Conservation (phyloP, 2,329 filamentous ascomycete genomes). For the Rosellinia necatrix region DNA sequence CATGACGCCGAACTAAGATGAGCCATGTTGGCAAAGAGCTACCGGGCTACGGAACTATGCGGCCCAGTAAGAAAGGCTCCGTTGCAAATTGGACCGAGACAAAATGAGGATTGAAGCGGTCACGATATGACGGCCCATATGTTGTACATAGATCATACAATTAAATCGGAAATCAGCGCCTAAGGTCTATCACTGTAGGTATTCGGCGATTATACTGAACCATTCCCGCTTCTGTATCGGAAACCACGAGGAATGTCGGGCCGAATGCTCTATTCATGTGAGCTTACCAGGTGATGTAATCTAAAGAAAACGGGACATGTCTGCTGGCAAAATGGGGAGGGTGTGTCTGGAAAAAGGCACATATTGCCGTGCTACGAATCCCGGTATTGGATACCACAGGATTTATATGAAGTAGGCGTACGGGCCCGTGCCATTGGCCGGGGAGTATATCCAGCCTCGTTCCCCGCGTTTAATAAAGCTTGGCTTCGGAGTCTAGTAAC, state of each 20-base stretch:
- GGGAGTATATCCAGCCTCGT: constrained; percentile 5
- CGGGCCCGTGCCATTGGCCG: constrained; percentile 10
- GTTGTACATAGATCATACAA: neutral
- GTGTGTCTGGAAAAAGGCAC: constrained; percentile 19
- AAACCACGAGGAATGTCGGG: constrained; percentile 5
- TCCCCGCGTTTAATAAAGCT: constrained; percentile 16
- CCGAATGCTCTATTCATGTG: constrained; percentile 1
- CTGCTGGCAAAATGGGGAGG: constrained; percentile 24
- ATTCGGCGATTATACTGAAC: neutral
- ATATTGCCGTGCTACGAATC: constrained; percentile 5
- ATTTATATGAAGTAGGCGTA: constrained; percentile 16
- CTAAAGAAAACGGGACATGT: constrained; percentile 13
- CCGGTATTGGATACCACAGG: constrained; percentile 4
- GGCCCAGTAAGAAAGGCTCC: constrained; percentile 1
- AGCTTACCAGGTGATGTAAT: constrained; percentile 11
- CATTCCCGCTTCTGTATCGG: neutral
- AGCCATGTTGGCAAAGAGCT: constrained; percentile 3
- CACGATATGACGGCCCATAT: neutral
- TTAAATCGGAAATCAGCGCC: neutral
- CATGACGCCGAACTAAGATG: neutral
- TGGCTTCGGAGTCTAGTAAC: constrained; percentile 9
- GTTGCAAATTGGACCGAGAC: constrained; percentile 1
- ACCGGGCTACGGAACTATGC: neutral
- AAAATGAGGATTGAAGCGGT: neutral
- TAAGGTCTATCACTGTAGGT: neutral